Evolutionary conservation across 139 green algal species (phyloP).

Genomic region (Closterium sp.): DNA sequence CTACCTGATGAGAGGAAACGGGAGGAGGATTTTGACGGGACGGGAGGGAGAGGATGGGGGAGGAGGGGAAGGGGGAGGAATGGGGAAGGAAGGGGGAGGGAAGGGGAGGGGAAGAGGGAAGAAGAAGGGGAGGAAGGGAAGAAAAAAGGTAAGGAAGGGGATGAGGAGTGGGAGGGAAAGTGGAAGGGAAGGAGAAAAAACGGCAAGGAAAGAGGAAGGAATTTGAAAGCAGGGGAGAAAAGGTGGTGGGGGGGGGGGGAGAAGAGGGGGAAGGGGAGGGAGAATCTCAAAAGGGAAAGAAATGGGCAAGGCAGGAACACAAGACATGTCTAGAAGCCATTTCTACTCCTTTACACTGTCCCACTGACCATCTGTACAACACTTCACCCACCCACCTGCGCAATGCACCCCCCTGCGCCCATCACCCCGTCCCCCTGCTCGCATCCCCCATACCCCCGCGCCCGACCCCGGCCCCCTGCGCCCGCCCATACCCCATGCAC

Average conservation of each 20-base stretch:
- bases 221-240: background rate
- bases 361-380: too few species aligned
- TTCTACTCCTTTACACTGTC: too few species aligned
- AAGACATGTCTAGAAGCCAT: too few species aligned
- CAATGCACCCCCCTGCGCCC: too few species aligned
- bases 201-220: too few species aligned
- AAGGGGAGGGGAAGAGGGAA: background rate
- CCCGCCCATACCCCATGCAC: background rate
- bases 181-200: background rate
- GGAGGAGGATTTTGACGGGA: background rate
- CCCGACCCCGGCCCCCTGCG: too few species aligned
- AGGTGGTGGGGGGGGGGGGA: background rate
- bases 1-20: slow-evolving; percentile 57
- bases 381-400: too few species aligned
- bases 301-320: too few species aligned
- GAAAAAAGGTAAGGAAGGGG: background rate
- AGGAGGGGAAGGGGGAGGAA: background rate
- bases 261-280: background rate
- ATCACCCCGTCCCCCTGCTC: too few species aligned
- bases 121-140: background rate
- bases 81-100: background rate
- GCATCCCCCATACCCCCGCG: too few species aligned
- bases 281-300: background rate
- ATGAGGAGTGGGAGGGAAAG: too few species aligned
- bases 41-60: background rate